These are phyloP conservation scores for Acanthamoeba castellanii DNA, from an alignment of 208 protist species.

Conservation along the genomic window DNA sequence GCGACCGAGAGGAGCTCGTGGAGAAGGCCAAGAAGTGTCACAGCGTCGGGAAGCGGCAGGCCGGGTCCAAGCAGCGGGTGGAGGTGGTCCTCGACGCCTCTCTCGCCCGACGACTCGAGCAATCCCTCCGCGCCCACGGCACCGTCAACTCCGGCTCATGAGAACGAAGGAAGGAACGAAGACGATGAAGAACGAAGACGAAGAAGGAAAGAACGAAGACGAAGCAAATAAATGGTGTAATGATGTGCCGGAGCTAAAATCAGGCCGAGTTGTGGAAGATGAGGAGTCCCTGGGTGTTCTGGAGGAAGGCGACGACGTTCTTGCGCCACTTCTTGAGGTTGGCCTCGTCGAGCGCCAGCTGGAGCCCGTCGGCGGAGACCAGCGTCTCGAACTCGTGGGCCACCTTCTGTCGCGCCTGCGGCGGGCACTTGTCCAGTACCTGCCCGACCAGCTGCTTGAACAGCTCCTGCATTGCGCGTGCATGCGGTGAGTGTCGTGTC, in stretches of 20 bases:
- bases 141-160: not conserved
- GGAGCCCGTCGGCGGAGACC: conserved; percentile 36
- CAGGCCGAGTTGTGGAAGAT: not conserved
- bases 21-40: not conserved
- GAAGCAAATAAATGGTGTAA: not conserved
- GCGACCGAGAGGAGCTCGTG: not conserved
- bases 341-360: not conserved
- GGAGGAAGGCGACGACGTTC: conserved; percentile 52
- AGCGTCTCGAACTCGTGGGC: conserved; percentile 28
- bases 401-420: conserved; percentile 20
- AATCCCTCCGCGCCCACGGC: not conserved
- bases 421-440: conserved; percentile 37
- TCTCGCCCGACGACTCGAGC: not conserved
- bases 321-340: conserved; percentile 63
- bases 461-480: not conserved
- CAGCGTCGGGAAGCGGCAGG: not conserved
- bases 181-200: too few relatives aligned
- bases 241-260: not conserved
- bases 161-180: not conserved
- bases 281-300: conserved; percentile 50
- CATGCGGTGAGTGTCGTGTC: not conserved
- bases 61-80: not conserved
- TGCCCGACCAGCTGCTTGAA: conserved; percentile 62
- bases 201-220: too few relatives aligned
- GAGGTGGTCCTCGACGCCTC: not conserved